Percentiles rank a stretch among this genome's conserved stretches.
These are phyloP conservation scores for Oxyria digyna DNA, from an alignment of 148 eudicot genomes.

Conservation along the genomic window DNA sequence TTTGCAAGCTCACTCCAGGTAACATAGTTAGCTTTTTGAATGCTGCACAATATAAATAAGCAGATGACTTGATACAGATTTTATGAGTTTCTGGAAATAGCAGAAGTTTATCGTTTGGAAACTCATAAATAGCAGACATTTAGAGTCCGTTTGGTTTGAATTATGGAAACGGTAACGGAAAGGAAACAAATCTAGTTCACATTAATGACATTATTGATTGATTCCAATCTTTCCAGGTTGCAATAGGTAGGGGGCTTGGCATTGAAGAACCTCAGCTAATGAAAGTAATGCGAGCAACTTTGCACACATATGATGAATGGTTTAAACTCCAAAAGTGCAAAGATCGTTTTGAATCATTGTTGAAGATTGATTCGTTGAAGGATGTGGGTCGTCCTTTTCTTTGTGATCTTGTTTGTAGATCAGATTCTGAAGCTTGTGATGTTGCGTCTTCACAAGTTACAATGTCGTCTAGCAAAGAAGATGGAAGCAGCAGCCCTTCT, in stretches of 20 bases:
- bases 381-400: constrained; percentile 36
- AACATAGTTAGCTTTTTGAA: not conserved
- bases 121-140: too few species aligned
- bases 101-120: not conserved
- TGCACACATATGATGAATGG: constrained; percentile 72
- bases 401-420: constrained; percentile 31
- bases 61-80: not conserved
- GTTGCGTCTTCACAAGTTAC: constrained; percentile 59
- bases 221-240: constrained; percentile 35
- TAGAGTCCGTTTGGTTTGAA: not conserved
- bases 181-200: too few species aligned
- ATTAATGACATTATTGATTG: too few species aligned
- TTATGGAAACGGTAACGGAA: too few species aligned
- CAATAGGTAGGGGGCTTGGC: constrained; percentile 70
- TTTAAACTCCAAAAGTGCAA: constrained; percentile 89
- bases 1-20: constrained; percentile 93
- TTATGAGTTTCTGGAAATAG: not conserved
- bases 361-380: constrained; percentile 65
- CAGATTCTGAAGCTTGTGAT: constrained; percentile 30
- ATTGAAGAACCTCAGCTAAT: constrained; percentile 81
- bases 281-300: constrained; percentile 67
- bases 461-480: constrained; percentile 60
- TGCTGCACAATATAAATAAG: not conserved
- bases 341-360: constrained; percentile 71
- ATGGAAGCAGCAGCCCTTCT: constrained; percentile 47